phyloP scores from a whole-genome alignment of 208 protist species.

The Acanthamoeba quina region DNA sequence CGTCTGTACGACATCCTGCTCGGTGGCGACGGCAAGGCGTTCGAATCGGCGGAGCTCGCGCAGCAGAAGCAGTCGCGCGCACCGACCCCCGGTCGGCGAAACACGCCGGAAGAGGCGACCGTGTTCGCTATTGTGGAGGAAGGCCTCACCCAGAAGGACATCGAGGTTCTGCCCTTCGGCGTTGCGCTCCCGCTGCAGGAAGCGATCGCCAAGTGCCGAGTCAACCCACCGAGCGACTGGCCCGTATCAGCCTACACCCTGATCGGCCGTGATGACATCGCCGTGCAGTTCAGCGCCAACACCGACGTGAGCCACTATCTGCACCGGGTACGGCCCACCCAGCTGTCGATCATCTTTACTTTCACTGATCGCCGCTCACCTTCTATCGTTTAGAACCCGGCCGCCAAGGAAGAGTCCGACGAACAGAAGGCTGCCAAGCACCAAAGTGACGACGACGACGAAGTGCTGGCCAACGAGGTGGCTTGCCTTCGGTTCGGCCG shows the following conservation, averaged over 20 bases:
- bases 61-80: not conserved
- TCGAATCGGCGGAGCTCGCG: not conserved
- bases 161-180: slow-evolving; percentile 81
- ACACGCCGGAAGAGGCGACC: slow-evolving; percentile 1
- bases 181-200: slow-evolving; percentile 82
- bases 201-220: slow-evolving; percentile 78
- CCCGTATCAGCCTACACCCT: slow-evolving; percentile 76
- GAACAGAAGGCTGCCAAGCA: not conserved
- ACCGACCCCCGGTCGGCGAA: too few species aligned
- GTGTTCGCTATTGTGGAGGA: slow-evolving; percentile 76
- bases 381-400: not conserved
- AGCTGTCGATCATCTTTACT: not conserved
- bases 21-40: slow-evolving; percentile 24
- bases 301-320: not conserved
- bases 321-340: not conserved
- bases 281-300: slow-evolving; percentile 23
- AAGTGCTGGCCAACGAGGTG: slow-evolving; percentile 70
- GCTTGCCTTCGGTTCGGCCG: slow-evolving; percentile 75
- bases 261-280: slow-evolving; percentile 83
- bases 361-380: not conserved
- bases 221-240: slow-evolving; percentile 76
- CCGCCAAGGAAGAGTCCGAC: not conserved
- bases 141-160: slow-evolving; percentile 56
- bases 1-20: slow-evolving; percentile 35
- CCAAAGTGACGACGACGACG: not conserved